A percentile compares a stretch with the other conserved stretches of the same genome.
Evolutionary conservation across 2,329 filamentous ascomycete genomes (phyloP).

Genomic region (Emergomyces africanus): DNA sequence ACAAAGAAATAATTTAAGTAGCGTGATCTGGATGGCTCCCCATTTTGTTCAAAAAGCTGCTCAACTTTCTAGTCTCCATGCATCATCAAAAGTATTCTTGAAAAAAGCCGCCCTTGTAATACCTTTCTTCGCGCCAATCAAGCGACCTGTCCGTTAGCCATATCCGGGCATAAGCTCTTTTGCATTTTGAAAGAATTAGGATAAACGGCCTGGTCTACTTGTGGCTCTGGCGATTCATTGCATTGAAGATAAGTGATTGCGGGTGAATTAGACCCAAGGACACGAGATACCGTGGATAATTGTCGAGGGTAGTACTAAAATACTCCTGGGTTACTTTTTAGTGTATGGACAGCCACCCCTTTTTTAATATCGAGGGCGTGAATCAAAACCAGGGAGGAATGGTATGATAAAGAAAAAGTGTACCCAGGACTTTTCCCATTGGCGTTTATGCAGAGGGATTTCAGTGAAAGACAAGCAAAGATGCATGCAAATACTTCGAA

Average conservation of each 20-base stretch:
- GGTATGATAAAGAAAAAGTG: not conserved
- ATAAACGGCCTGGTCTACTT: not conserved
- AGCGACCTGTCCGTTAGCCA: not conserved
- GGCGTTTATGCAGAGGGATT: not conserved
- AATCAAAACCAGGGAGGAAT: not conserved
- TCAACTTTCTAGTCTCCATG: not conserved
- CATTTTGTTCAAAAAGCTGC: not conserved
- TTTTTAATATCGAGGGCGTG: not conserved
- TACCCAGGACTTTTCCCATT: not conserved
- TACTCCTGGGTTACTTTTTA: not conserved
- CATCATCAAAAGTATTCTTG: not conserved
- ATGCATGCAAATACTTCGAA: not conserved
- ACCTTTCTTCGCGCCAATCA: not conserved
- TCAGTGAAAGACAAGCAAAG: not conserved
- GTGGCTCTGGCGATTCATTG: not conserved
- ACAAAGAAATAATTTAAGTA: not conserved
- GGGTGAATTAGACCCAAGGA: not conserved
- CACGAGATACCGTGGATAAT: not conserved
- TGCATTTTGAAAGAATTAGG: not conserved
- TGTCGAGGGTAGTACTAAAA: not conserved
- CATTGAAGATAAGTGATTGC: not conserved
- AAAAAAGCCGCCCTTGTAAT: not conserved
- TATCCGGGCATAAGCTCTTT: not conserved
- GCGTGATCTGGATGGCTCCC: not conserved
- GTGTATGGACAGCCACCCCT: not conserved